These are phyloP conservation scores for Fusarium haematococcum DNA, from an alignment of 2,329 filamentous ascomycete genomes.

Conservation along the genomic window DNA sequence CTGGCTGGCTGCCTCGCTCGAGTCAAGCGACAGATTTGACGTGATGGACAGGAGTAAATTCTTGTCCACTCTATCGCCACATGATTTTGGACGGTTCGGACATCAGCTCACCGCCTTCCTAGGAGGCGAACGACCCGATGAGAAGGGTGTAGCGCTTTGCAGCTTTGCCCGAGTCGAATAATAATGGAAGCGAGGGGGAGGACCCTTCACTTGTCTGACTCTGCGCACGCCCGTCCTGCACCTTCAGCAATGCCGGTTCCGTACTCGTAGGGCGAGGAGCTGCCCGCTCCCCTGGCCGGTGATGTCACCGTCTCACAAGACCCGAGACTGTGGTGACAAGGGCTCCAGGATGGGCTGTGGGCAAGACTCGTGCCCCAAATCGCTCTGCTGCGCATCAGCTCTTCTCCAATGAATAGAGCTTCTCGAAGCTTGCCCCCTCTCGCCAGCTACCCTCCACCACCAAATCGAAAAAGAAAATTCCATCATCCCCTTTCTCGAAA, in stretches of 20 bases:
- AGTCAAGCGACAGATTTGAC: constrained; percentile 7
- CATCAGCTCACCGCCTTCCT: constrained; percentile 33
- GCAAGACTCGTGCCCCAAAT: background rate
- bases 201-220: constrained; percentile 29
- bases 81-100: constrained; percentile 24
- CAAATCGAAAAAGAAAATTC: background rate
- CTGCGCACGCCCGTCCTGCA: constrained; percentile 24
- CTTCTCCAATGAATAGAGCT: constrained; percentile 3
- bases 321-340: constrained; percentile 39
- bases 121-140: constrained; percentile 8
- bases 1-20: background rate
- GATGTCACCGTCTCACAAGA: constrained; percentile 43
- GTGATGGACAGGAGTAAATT: constrained; percentile 6
- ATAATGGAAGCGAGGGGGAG: constrained; percentile 26
- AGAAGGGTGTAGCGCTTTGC: constrained; percentile 16
- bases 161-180: constrained; percentile 23
- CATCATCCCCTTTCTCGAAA: background rate
- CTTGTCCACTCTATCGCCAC: constrained; percentile 13
- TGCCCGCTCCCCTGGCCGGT: constrained; percentile 33
- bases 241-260: constrained; percentile 3
- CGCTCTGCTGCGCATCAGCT: constrained; percentile 11
- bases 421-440: constrained; percentile 5
- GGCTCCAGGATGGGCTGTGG: constrained; percentile 5
- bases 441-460: background rate
- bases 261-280: constrained; percentile 29